These are phyloP conservation scores for Mitosporidium daphniae DNA, from an alignment of 371 early-diverging fungal species.

Conservation along the genomic window DNA sequence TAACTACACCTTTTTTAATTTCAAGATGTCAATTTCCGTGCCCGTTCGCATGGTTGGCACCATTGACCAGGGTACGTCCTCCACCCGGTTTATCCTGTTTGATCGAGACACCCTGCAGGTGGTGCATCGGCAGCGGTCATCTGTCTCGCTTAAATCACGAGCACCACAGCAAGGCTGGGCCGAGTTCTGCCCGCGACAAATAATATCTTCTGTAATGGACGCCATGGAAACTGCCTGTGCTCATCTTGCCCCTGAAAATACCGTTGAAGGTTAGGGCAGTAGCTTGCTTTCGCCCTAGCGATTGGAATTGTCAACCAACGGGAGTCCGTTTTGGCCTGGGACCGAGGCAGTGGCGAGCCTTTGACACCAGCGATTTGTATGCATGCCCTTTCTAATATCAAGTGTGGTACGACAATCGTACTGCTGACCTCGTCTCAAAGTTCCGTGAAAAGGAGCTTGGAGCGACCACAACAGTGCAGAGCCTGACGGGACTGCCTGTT, in stretches of 20 bases:
- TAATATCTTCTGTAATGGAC: too few relatives aligned
- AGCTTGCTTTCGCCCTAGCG: too few relatives aligned
- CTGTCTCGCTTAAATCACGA: too few relatives aligned
- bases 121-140: too few relatives aligned
- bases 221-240: too few relatives aligned
- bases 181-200: too few relatives aligned
- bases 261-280: too few relatives aligned
- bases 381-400: conserved; percentile 1
- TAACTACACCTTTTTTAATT: too few relatives aligned
- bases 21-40: too few relatives aligned
- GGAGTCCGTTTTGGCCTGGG: conserved; percentile 68
- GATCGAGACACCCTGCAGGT: too few relatives aligned
- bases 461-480: conserved; percentile 7
- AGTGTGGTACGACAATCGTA: conserved; percentile 69
- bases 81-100: conserved; percentile 61
- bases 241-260: too few relatives aligned
- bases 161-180: too few relatives aligned
- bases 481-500: conserved; percentile 13
- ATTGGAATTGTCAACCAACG: conserved; percentile 80
- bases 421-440: conserved; percentile 21
- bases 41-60: conserved; percentile 48
- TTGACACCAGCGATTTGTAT: conserved; percentile 34
- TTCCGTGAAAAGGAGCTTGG: conserved; percentile 15
- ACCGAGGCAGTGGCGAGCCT: conserved; percentile 30
- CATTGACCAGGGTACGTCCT: conserved; percentile 76